Evolutionary conservation across 148 eudicot species (phyloP).

Genomic region (Cornus florida): DNA sequence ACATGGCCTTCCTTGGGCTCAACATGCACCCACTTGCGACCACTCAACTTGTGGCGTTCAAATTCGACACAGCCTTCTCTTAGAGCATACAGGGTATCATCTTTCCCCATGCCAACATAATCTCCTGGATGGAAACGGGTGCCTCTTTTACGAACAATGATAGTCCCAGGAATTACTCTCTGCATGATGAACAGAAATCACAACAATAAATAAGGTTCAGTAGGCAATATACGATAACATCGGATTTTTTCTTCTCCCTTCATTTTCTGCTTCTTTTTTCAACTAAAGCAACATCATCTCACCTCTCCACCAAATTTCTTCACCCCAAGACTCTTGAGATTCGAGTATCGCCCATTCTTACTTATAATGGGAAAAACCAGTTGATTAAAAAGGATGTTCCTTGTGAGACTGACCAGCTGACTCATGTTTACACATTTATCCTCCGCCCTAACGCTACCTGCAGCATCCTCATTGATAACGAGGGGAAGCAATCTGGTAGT

Average conservation of each 20-base stretch:
- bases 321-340: too few species aligned
- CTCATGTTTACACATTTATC: slow-evolving; percentile 89
- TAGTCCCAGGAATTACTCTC: slow-evolving; percentile 86
- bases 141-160: slow-evolving; percentile 80
- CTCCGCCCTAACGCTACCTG: slow-evolving; percentile 94
- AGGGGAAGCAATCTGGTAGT: slow-evolving; percentile 85
- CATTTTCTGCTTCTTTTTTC: too few species aligned
- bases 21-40: slow-evolving; percentile 88
- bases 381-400: slow-evolving; percentile 84
- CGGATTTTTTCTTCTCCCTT: too few species aligned
- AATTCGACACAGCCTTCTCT: slow-evolving; percentile 84
- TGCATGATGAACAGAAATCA: slow-evolving; percentile 26
- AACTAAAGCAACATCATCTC: too few species aligned
- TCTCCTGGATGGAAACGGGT: slow-evolving; percentile 78
- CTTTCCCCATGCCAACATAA: slow-evolving; percentile 90
- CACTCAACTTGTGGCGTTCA: slow-evolving; percentile 71
- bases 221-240: too few species aligned
- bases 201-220: too few species aligned
- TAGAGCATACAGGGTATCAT: slow-evolving; percentile 80
- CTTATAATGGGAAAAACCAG: slow-evolving; percentile 57
- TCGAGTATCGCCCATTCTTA: too few species aligned
- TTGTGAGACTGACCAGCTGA: slow-evolving; percentile 92
- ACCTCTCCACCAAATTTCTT: slow-evolving; percentile 89
- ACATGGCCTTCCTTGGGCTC: slow-evolving; percentile 83
- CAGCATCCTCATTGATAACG: slow-evolving; percentile 87